Evolutionary conservation across 371 early-diverging fungal species (phyloP), one percentile per base, ranked within the genome.

Genomic region (Funneliformis caledonium): DNA sequence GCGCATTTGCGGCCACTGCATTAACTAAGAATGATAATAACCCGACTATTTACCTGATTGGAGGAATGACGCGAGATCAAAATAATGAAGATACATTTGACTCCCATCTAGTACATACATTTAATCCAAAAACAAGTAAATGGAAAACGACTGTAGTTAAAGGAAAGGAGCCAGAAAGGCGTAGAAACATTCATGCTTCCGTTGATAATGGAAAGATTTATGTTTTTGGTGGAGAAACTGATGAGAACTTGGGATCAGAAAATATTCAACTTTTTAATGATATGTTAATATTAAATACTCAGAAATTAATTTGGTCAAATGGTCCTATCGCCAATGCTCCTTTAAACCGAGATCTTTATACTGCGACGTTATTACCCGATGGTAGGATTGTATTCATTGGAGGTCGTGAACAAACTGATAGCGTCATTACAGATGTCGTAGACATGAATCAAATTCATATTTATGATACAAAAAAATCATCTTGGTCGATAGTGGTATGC

Each of bases 331-430:
- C 50, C 11, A 22, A 48, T 52, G 47, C 73, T 11, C 73, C 73
- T 12, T 22, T 19, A 8, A 22, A 26, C 26, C 26, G 26, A 26
- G 26, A 26, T 26, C 26, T 26, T 26, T 26, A 26, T 26, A 26
- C 26, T 26, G 26, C 26, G 26, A 73, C 56, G 4, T 16, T 73
- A 0, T 48, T 73, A 31, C 26, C 47, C 16, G 31, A 33, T 56
- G 73, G 73, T 26, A 26, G 26, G 4, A 73, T 73, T 50, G 26
- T 69, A 33, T 73, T 52, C 52, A 31, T 73, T 12, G 73, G 73
- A 4, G 73, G 73, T 4, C 11, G 43, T 7, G 42, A 26, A 26
- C 26, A 31, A 1, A 22, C 5, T 73, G 48, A 8, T n/a, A 14
- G 10, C 22, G 31, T 12, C n/a, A 4, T 22, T 59, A 19, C n/a